Conservation (phyloP, 108 stramenopile genomes). For the Conticribra weissflogii region DNA sequence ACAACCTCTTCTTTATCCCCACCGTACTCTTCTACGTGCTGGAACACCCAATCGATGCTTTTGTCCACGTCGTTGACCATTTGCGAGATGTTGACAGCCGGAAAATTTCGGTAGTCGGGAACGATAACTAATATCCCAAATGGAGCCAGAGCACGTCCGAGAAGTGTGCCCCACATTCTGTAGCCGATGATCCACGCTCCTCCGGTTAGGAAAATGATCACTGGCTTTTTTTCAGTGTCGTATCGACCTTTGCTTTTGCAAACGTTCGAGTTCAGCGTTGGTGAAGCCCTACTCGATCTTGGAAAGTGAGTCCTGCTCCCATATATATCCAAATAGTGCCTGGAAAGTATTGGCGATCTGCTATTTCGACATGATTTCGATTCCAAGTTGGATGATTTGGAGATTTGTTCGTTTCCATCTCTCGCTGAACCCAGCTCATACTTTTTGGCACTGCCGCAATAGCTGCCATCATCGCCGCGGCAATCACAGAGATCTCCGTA, state of each 20-base stretch:
- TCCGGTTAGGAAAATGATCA: slow-evolving; percentile 68
- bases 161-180: slow-evolving; percentile 79
- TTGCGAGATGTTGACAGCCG: slow-evolving; percentile 45
- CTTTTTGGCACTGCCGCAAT: slow-evolving; percentile 7
- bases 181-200: slow-evolving; percentile 86
- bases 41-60: slow-evolving; percentile 63
- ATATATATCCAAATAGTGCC: slow-evolving; percentile 48
- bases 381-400: neutral
- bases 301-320: slow-evolving; percentile 13
- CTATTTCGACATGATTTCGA: neutral
- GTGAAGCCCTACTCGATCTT: too few species aligned
- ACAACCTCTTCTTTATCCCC: slow-evolving; percentile 63
- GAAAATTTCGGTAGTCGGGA: slow-evolving; percentile 80
- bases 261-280: neutral
- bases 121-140: slow-evolving; percentile 63
- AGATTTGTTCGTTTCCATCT: neutral
- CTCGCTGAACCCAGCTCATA: too few species aligned
- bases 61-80: slow-evolving; percentile 72
- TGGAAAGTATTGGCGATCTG: slow-evolving; percentile 4
- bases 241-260: neutral
- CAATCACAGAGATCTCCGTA: slow-evolving; percentile 21
- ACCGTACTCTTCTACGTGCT: slow-evolving; percentile 57
- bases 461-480: slow-evolving; percentile 15
- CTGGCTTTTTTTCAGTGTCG: slow-evolving; percentile 34
- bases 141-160: slow-evolving; percentile 55